Evolutionary conservation across 83 land plant genomes (phyloP).

Genomic region (Thuja plicata): DNA sequence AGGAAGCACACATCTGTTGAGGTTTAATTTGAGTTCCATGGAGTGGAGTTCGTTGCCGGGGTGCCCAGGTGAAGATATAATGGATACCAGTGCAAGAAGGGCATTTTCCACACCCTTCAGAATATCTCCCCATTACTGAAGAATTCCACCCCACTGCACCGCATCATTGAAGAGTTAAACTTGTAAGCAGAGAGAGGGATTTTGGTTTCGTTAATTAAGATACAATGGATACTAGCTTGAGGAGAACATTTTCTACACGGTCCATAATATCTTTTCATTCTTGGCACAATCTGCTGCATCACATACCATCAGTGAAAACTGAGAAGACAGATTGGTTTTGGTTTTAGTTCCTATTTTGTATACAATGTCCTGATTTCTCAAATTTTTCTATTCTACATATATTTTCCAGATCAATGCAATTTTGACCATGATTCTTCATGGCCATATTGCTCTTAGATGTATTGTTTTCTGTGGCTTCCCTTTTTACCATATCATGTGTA

Average conservation of each 20-base stretch:
- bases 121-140: neutral
- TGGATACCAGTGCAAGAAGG: neutral
- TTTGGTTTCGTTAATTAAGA: neutral
- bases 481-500: too few relatives aligned
- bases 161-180: neutral
- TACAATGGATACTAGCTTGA: neutral
- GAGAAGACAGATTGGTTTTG: neutral
- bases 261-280: neutral
- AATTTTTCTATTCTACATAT: neutral
- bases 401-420: neutral
- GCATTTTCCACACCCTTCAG: neutral
- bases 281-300: neutral
- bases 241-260: neutral
- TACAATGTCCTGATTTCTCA: neutral
- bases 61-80: neutral
- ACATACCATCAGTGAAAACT: neutral
- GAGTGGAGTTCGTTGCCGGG: neutral
- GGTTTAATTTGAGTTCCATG: neutral
- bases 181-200: neutral
- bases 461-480: too few relatives aligned
- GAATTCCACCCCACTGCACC: neutral
- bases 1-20: neutral
- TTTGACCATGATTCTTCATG: neutral
- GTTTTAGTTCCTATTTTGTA: neutral
- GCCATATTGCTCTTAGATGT: too few relatives aligned